Conservation (phyloP, 2,329 filamentous ascomycete species). For the Exophiala mesophila region DNA sequence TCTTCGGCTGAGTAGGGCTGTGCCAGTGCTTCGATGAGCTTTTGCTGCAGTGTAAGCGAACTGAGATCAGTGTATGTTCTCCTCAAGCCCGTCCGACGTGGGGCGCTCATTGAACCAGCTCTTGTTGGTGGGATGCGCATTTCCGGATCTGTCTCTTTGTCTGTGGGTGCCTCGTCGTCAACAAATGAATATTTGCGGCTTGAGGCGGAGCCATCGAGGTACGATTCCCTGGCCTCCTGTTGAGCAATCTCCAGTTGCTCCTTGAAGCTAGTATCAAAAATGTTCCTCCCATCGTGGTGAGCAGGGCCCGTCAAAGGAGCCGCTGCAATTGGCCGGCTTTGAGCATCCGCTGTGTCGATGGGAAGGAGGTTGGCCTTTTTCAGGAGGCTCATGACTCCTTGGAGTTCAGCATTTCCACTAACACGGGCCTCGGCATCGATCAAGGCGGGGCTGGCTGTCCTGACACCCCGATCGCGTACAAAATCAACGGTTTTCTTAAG, state of each 20-base stretch:
- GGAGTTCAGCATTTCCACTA: constrained; percentile 77
- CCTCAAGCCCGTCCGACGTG: constrained; percentile 66
- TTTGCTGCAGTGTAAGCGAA: constrained; percentile 70
- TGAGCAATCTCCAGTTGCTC: constrained; percentile 45
- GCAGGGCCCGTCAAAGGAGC: constrained; percentile 80
- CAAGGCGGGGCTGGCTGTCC: constrained; percentile 69
- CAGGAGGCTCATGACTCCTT: constrained; percentile 85
- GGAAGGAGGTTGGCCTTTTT: constrained; percentile 75
- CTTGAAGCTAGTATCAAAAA: constrained; percentile 79
- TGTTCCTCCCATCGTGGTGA: constrained; percentile 65
- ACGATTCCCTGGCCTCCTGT: constrained; percentile 26
- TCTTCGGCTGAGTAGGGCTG: constrained; percentile 68
- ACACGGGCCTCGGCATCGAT: constrained; percentile 77
- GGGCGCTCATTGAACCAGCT: constrained; percentile 30
- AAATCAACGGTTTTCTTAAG: constrained; percentile 93
- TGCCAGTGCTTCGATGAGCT: constrained; percentile 77
- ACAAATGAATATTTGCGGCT: constrained; percentile 18
- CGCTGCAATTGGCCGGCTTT: constrained; percentile 38
- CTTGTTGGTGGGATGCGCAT: constrained; percentile 19
- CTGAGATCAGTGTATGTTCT: constrained; percentile 82
- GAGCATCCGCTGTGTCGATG: constrained; percentile 52
- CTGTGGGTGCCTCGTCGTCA: constrained; percentile 15
- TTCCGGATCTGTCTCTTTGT: constrained; percentile 16
- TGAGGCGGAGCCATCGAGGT: constrained; percentile 6
- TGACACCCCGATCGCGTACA: constrained; percentile 86